Percentiles rank a stretch among this genome's conserved stretches.
Evolutionary conservation across 352 stramenopile species (phyloP).

Genomic region (Elongisporangium senticosum): DNA sequence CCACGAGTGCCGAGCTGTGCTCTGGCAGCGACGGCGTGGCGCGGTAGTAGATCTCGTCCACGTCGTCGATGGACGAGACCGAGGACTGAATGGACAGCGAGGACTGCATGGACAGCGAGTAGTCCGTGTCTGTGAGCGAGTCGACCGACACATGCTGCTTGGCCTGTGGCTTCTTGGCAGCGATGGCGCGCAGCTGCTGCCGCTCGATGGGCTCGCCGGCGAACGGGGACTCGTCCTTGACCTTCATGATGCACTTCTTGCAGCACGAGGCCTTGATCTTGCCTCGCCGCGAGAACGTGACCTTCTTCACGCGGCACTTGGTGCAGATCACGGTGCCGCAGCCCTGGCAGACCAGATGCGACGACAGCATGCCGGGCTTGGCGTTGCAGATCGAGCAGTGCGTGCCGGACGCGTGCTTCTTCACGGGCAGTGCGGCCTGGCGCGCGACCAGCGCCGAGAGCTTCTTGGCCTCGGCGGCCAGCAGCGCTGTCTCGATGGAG

Average conservation of each 20-base stretch:
- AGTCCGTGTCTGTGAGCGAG: slow-evolving; percentile 50
- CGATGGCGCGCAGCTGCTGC: slow-evolving; percentile 19
- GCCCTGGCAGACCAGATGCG: slow-evolving; percentile 48
- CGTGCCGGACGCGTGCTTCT: slow-evolving; percentile 27
- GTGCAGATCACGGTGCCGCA: slow-evolving; percentile 69
- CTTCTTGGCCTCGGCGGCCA: slow-evolving; percentile 62
- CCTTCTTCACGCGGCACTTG: slow-evolving; percentile 67
- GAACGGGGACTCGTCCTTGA: slow-evolving; percentile 65
- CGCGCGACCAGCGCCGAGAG: slow-evolving; percentile 50
- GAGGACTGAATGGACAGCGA: slow-evolving; percentile 39
- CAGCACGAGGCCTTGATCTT: slow-evolving; percentile 67
- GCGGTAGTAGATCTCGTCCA: slow-evolving; percentile 33
- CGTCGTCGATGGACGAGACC: slow-evolving; percentile 40
- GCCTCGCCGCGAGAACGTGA: slow-evolving; percentile 41
- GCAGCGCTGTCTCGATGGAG: slow-evolving; percentile 30
- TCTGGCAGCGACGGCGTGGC: slow-evolving; percentile 10
- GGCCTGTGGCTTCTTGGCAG: slow-evolving; percentile 24
- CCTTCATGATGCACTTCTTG: slow-evolving; percentile 66
- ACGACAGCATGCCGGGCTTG: slow-evolving; percentile 49
- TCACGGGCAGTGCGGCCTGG: slow-evolving; percentile 26
- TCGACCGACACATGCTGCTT: slow-evolving; percentile 21
- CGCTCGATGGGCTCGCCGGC: slow-evolving; percentile 39
- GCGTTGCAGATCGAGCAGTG: slow-evolving; percentile 60
- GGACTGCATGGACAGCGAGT: slow-evolving; percentile 50
- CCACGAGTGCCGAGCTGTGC: slow-evolving; percentile 10